Conservation (phyloP, 345 rosid genomes). For the Conringia planisiliqua region DNA sequence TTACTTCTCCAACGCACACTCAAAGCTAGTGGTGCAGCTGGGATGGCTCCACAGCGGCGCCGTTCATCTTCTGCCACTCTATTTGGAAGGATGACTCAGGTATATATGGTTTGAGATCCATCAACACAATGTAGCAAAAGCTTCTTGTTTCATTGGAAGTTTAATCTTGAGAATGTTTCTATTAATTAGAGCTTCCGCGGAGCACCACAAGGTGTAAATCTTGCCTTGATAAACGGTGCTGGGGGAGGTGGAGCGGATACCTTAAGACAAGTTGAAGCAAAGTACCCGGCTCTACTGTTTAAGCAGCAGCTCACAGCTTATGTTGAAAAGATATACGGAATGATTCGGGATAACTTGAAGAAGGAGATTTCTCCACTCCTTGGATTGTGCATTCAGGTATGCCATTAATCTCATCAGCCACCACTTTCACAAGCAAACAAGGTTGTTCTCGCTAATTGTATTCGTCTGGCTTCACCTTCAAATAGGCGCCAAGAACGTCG, state of each 20-base stretch:
- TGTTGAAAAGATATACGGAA: background rate
- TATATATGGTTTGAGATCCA: background rate
- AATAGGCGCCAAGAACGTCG: background rate
- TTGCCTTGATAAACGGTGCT: background rate
- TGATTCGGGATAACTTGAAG: background rate
- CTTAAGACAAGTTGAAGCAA: background rate
- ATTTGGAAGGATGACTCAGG: slow-evolving; percentile 96
- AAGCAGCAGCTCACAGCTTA: slow-evolving; percentile 4
- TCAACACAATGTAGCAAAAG: background rate
- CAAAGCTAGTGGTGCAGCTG: slow-evolving; percentile 94
- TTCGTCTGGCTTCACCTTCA: background rate
- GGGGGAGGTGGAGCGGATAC: background rate
- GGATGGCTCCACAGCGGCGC: slow-evolving; percentile 94
- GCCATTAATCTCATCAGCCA: background rate
- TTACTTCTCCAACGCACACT: slow-evolving; percentile 84
- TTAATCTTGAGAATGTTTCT: background rate
- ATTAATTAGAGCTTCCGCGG: slow-evolving; percentile 78
- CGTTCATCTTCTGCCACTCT: slow-evolving; percentile 87
- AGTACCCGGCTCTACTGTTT: background rate
- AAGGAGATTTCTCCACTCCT: slow-evolving; percentile 1
- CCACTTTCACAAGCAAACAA: background rate
- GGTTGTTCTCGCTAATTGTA: background rate
- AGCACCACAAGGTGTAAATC: slow-evolving; percentile 61
- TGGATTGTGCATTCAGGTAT: slow-evolving; percentile 1
- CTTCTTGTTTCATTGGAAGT: background rate